phyloP scores from a whole-genome alignment of 2,329 filamentous ascomycete genomes.

The Tothia fuscella region DNA sequence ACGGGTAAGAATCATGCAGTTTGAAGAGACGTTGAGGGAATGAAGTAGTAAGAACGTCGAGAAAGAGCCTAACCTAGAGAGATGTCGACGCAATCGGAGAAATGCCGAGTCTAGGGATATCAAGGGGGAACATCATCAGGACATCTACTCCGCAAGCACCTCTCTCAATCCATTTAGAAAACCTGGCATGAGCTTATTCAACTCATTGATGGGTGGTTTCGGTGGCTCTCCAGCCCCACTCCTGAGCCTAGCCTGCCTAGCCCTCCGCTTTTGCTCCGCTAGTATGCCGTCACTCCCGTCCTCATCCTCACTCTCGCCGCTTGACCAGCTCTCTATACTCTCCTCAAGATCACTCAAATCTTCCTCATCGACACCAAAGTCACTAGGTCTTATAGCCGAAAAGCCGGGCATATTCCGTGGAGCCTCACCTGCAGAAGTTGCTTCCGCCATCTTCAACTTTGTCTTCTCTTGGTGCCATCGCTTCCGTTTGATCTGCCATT shows the following conservation, averaged over 20 bases:
- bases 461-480: constrained; percentile 99
- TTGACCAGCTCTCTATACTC: constrained; percentile 49
- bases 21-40: too few species aligned
- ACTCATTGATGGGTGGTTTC: constrained; percentile 68
- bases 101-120: too few species aligned
- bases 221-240: constrained; percentile 70
- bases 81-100: too few species aligned
- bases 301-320: constrained; percentile 43
- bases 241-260: constrained; percentile 63
- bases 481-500: constrained; percentile 91
- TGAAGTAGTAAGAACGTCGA: too few species aligned
- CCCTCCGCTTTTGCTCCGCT: constrained; percentile 67
- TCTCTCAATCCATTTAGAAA: constrained; percentile 73
- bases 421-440: constrained; percentile 43
- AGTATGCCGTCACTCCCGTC: constrained; percentile 77
- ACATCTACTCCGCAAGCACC: constrained; percentile 65
- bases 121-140: too few species aligned
- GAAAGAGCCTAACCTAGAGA: too few species aligned
- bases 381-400: constrained; percentile 57
- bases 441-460: constrained; percentile 94
- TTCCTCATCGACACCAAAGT: constrained; percentile 78
- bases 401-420: constrained; percentile 37
- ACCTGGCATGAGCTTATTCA: constrained; percentile 66
- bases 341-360: constrained; percentile 75
- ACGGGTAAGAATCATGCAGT: too few species aligned